phyloP scores from a whole-genome alignment of 1,139 yeast genomes.

The Zygosaccharomyces pseudobailii region DNA sequence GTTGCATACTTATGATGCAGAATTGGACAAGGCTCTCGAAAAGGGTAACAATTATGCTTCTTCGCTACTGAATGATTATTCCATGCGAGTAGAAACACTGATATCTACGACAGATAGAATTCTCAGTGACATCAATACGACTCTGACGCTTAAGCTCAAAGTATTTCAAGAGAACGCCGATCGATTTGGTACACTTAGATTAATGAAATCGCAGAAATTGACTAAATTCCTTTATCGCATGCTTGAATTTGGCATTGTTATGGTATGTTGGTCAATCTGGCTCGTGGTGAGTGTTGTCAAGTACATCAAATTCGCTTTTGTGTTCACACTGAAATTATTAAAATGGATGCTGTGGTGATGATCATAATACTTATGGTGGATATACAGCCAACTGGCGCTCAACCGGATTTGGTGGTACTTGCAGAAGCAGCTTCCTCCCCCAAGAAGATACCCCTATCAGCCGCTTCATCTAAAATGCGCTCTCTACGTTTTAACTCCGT shows the following conservation, averaged over 20 bases:
- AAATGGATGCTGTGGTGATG: constrained; percentile 40
- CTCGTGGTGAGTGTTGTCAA: constrained; percentile 55
- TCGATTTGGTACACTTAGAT: constrained; percentile 40
- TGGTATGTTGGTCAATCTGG: constrained; percentile 67
- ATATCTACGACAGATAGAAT: constrained; percentile 70
- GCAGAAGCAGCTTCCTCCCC: constrained; percentile 32
- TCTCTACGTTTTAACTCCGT: constrained; percentile 34
- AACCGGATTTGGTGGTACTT: constrained; percentile 19
- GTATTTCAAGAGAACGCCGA: constrained; percentile 68
- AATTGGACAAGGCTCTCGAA: constrained; percentile 21
- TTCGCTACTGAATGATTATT: constrained; percentile 29
- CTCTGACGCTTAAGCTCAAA: constrained; percentile 66
- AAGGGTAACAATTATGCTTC: constrained; percentile 30
- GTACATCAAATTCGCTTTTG: constrained; percentile 36
- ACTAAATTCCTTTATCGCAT: constrained; percentile 41
- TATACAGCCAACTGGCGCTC: neutral
- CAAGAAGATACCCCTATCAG: constrained; percentile 40
- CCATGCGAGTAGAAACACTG: constrained; percentile 48
- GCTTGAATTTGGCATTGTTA: constrained; percentile 55
- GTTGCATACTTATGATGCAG: constrained; percentile 20
- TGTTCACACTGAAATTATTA: constrained; percentile 39
- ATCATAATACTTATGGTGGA: constrained; percentile 1
- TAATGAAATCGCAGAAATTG: constrained; percentile 33
- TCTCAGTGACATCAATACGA: constrained; percentile 78
- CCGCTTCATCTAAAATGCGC: constrained; percentile 38